Percentiles rank a stretch among this genome's conserved stretches.
Conservation (phyloP, 2,329 filamentous ascomycete species). For the Calonectria multiphialidica region DNA sequence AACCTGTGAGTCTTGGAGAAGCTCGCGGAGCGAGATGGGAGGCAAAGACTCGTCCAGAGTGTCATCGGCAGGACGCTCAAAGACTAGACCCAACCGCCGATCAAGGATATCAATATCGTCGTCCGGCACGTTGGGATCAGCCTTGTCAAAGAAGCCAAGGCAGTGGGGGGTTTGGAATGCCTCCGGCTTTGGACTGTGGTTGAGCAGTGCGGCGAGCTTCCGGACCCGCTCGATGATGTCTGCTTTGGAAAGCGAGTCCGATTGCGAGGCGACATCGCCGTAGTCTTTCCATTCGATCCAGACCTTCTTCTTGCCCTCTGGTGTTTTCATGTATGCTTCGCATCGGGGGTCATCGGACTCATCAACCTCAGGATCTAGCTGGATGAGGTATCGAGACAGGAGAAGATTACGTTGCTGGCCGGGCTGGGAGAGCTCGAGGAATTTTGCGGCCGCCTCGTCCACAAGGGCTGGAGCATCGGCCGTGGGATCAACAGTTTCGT, state of each 20-base stretch:
- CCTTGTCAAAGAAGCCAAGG: constrained; percentile 63
- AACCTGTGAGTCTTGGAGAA: constrained; percentile 52
- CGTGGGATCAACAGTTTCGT: constrained; percentile 57
- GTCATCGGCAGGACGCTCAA: constrained; percentile 59
- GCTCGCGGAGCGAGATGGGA: constrained; percentile 61
- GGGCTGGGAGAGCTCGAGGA: constrained; percentile 54
- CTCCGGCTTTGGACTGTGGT: constrained; percentile 60
- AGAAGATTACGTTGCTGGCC: constrained; percentile 48
- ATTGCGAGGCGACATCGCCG: constrained; percentile 49
- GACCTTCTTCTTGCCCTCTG: constrained; percentile 52
- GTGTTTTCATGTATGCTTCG: constrained; percentile 53
- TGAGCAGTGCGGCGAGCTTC: constrained; percentile 61
- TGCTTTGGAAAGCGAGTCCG: constrained; percentile 54
- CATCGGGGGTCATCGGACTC: constrained; percentile 52
- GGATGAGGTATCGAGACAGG: constrained; percentile 50
- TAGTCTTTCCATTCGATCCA: constrained; percentile 67
- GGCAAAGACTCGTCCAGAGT: constrained; percentile 50
- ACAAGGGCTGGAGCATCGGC: constrained; percentile 43
- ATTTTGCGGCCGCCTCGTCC: constrained; percentile 53
- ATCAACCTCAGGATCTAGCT: constrained; percentile 48
- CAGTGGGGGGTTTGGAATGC: constrained; percentile 64
- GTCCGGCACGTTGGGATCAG: constrained; percentile 45
- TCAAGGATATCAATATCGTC: constrained; percentile 57
- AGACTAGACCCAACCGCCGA: constrained; percentile 64
- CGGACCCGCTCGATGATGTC: constrained; percentile 58